A percentile compares a stretch with the other conserved stretches of the same genome.
Conservation (phyloP, 2,329 filamentous ascomycete genomes). For the Emmonsia crescens region DNA sequence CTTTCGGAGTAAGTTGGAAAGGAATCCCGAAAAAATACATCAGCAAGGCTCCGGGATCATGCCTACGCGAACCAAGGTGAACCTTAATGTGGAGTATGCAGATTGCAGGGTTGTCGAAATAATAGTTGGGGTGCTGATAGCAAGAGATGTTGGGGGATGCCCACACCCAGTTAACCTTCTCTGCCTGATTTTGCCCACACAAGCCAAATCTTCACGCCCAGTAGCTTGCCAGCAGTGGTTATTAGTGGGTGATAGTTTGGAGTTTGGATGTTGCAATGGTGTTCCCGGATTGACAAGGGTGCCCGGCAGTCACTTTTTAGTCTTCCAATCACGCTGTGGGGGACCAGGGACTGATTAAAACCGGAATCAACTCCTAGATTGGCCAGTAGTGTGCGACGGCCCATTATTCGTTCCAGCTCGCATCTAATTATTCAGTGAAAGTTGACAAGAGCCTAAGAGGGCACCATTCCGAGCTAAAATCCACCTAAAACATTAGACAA, state of each 20-base stretch:
- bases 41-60: not conserved
- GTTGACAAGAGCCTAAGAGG: not conserved
- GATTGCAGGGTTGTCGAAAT: not conserved
- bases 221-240: not conserved
- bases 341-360: not conserved
- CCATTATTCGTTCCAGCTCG: not conserved
- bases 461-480: not conserved
- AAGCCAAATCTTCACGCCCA: not conserved
- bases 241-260: not conserved
- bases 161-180: not conserved
- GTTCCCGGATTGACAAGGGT: not conserved
- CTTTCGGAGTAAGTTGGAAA: not conserved
- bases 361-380: not conserved
- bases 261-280: not conserved
- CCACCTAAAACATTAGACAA: not conserved
- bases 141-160: not conserved
- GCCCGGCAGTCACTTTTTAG: not conserved
- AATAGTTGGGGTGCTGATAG: not conserved
- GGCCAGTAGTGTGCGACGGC: not conserved
- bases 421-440: not conserved
- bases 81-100: not conserved
- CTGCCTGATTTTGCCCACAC: not conserved
- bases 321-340: not conserved
- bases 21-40: not conserved
- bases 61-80: not conserved